Evolutionary conservation across 306 rosid genomes (phyloP).

Genomic region (Ceratonia siliqua): DNA sequence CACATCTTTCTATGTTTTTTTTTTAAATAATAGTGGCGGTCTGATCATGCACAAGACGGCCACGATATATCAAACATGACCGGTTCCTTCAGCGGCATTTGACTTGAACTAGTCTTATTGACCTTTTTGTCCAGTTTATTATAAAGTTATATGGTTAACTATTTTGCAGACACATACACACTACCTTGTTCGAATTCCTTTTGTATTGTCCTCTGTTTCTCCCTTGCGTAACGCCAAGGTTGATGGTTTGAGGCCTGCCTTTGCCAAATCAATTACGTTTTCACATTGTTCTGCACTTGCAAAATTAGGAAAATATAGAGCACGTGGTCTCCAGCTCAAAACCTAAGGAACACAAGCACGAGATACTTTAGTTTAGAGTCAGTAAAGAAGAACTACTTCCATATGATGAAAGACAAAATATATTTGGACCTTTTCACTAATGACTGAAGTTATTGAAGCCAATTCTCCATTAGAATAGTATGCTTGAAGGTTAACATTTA

Average conservation of each 20-base stretch:
- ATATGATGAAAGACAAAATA: neutral
- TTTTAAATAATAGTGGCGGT: too few species aligned
- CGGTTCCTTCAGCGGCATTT: too few species aligned
- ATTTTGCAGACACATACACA: slow-evolving; percentile 14
- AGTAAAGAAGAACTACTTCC: neutral
- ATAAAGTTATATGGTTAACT: slow-evolving; percentile 4
- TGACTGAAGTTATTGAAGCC: slow-evolving; percentile 9
- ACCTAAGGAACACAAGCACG: slow-evolving; percentile 49
- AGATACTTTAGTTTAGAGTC: slow-evolving; percentile 9
- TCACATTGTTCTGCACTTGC: slow-evolving; percentile 80
- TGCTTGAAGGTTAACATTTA: neutral
- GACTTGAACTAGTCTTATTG: slow-evolving; percentile 1
- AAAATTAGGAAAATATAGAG: slow-evolving; percentile 83
- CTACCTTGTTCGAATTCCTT: slow-evolving; percentile 88
- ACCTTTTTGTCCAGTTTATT: neutral
- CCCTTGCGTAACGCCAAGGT: slow-evolving; percentile 68
- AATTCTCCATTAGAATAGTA: slow-evolving; percentile 6
- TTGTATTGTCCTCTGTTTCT: slow-evolving; percentile 58
- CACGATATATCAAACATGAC: too few species aligned
- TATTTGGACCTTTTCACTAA: neutral
- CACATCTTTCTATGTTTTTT: too few species aligned
- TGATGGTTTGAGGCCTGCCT: slow-evolving; percentile 63
- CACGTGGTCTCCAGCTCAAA: slow-evolving; percentile 90
- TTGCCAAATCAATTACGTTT: slow-evolving; percentile 56
- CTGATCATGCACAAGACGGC: too few species aligned